These are phyloP conservation scores for Kentomonas sorsogonicus DNA, from an alignment of 208 protist genomes.

Conservation along the genomic window DNA sequence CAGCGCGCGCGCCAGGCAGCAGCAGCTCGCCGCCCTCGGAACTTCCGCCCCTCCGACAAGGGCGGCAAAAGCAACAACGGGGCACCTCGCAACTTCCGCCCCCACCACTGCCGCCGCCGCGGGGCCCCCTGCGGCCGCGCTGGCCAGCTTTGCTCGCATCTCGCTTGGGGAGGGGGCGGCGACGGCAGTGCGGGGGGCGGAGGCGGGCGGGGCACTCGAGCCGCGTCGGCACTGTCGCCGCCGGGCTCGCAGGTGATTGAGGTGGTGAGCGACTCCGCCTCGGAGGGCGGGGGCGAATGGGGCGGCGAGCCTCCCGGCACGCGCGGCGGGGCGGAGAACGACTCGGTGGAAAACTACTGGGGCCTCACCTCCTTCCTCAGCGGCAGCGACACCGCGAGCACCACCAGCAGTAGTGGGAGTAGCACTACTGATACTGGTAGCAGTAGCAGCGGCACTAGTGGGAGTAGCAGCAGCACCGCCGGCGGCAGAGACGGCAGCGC, in stretches of 20 bases:
- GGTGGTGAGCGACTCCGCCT: not conserved
- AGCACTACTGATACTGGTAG: not conserved
- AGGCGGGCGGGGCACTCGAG: too few species aligned
- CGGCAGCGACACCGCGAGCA: conserved; percentile 3
- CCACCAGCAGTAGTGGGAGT: not conserved
- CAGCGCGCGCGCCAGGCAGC: not conserved
- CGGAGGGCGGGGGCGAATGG: not conserved
- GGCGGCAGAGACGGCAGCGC: too few species aligned
- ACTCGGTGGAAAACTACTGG: too few species aligned
- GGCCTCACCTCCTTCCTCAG: too few species aligned
- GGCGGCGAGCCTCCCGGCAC: too few species aligned
- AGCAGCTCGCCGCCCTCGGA: not conserved
- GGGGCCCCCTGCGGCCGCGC: not conserved
- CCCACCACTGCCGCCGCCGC: too few species aligned
- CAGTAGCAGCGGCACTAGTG: not conserved
- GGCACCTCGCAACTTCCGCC: not conserved
- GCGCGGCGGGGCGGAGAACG: too few species aligned
- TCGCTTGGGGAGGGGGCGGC: too few species aligned
- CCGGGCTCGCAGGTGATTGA: too few species aligned
- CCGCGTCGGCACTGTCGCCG: too few species aligned
- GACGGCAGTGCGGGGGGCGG: too few species aligned
- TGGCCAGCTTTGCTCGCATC: not conserved
- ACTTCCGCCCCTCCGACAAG: not conserved
- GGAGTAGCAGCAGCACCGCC: not conserved
- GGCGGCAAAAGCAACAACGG: not conserved